Conservation (phyloP, 2,329 filamentous ascomycete genomes). For the Colletotrichum cereale region DNA sequence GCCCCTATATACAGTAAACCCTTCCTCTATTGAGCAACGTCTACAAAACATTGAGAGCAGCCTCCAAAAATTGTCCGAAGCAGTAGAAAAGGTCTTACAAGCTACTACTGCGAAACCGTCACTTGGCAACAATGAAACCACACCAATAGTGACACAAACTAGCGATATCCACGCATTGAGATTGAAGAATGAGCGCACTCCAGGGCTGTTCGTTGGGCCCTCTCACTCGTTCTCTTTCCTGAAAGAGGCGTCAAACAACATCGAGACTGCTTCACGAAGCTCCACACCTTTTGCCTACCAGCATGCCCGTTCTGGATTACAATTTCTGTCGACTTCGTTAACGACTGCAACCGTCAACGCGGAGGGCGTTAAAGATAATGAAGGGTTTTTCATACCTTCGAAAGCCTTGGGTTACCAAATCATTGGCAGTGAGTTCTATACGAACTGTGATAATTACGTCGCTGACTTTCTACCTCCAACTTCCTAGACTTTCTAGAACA, state of each 20-base stretch:
- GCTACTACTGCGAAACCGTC: background rate
- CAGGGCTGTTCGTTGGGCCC: conserved; percentile 1
- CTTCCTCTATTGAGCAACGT: background rate
- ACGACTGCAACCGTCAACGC: conserved; percentile 4
- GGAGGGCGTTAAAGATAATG: background rate
- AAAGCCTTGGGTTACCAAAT: conserved; percentile 17
- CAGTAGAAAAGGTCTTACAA: background rate
- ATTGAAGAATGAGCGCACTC: background rate
- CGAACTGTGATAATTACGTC: background rate
- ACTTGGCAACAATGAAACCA: too few species aligned
- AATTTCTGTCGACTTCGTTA: conserved; percentile 8
- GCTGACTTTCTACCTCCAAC: background rate
- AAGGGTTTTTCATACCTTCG: conserved; percentile 1
- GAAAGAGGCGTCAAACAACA: background rate
- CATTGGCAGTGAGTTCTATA: conserved; percentile 15
- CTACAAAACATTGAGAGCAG: conserved; percentile 4
- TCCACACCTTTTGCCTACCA: background rate
- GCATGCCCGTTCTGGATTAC: conserved; percentile 6
- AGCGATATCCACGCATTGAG: too few species aligned
- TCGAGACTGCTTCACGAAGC: background rate
- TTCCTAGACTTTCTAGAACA: conserved; percentile 14
- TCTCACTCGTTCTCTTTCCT: conserved; percentile 20
- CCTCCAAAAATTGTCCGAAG: background rate
- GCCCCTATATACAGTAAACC: background rate
- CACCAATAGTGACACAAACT: too few species aligned